Evolutionary conservation across 192 early-diverging fungal genomes (phyloP), one percentile per base, ranked within the genome.

Genomic region (Rhizoclosmatium globosum): DNA sequence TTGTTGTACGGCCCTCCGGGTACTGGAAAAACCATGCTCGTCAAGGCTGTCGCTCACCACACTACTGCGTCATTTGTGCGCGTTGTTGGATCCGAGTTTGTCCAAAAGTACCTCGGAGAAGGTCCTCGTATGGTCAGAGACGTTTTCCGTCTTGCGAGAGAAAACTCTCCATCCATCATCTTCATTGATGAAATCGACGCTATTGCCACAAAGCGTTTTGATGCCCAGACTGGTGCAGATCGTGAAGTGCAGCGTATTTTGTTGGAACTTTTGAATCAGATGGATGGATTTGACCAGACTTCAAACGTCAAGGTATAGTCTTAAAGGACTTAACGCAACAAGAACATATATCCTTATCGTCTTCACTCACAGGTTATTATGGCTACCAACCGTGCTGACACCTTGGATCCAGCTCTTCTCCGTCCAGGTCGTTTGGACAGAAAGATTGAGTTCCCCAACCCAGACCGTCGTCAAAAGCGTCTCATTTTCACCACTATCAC

Each of bases 181-280:
- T 98, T 99, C 83, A 99, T 99, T 84, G 98, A 99, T 82, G 98
- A 99, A 87, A 97, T 99, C 77, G 98, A 99, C 79, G 98, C 98
- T 19, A 89, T 99, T 58, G 98, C 95, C 65, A 99, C 97, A 44
- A 99, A 99, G 86, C 93, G 93, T 82, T 80, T 84, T 68, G 78
- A 61, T 60, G 19, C 60, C 15, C 81, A 92, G 94, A 87, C 96
- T 6, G 95, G 97, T 47, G 98, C 95, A 73, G 98, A 98, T 74
- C 87, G 95, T 43, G 98, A 99, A 82, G 96, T 99, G 65, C 98
- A 99, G 85, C 91, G 98, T 80, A 99, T 95, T 45, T 94, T 99
- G 94, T 86, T 99, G 79, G 98, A 99, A 84, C 89, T 99, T 17
- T 83, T 99, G 72, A 99, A 96, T 82, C 98, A 99, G 82, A 87